These are phyloP conservation scores for Naganishia vishniacii DNA, from an alignment of 768 basidiomycete species.

Conservation along the genomic window DNA sequence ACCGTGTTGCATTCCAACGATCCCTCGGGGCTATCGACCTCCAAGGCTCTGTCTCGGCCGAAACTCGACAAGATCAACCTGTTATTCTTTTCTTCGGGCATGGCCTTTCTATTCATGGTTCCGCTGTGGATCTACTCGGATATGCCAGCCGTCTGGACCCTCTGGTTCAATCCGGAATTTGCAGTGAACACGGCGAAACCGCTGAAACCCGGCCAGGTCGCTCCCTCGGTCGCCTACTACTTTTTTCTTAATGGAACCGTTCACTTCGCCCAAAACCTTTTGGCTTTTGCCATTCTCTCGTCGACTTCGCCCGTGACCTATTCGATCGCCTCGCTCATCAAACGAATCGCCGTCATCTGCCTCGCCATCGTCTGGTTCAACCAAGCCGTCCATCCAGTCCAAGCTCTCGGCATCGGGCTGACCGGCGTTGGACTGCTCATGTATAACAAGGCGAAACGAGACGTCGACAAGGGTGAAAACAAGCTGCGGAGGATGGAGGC, in stretches of 20 bases:
- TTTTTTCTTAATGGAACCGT: slow-evolving; percentile 91
- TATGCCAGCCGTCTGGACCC: slow-evolving; percentile 61
- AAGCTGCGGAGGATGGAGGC: slow-evolving; percentile 58
- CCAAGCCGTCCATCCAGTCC: slow-evolving; percentile 73
- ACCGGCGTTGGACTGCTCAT: slow-evolving; percentile 88
- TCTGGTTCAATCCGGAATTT: slow-evolving; percentile 43
- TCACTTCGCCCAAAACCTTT: slow-evolving; percentile 94
- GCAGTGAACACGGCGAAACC: slow-evolving; percentile 23
- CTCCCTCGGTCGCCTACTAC: slow-evolving; percentile 67
- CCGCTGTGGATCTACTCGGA: slow-evolving; percentile 92
- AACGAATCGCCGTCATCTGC: slow-evolving; percentile 96
- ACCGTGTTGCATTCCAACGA: slow-evolving; percentile 8
- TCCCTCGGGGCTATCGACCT: slow-evolving; percentile 7
- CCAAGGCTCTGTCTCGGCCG: slow-evolving; percentile 47
- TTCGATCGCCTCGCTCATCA: slow-evolving; percentile 94
- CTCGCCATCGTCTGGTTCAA: slow-evolving; percentile 96
- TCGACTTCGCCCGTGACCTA: slow-evolving; percentile 97
- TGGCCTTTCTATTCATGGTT: slow-evolving; percentile 93
- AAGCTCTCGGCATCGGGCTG: slow-evolving; percentile 80
- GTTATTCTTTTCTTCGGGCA: slow-evolving; percentile 83
- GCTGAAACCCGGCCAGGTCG: slow-evolving; percentile 7
- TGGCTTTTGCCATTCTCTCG: slow-evolving; percentile 92
- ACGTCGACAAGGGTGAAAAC: slow-evolving; percentile 88
- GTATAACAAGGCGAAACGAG: slow-evolving; percentile 90
- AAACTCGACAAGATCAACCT: slow-evolving; percentile 97